These are phyloP conservation scores for Nyssa sinensis DNA, from an alignment of 148 eudicot genomes.

Conservation along the genomic window DNA sequence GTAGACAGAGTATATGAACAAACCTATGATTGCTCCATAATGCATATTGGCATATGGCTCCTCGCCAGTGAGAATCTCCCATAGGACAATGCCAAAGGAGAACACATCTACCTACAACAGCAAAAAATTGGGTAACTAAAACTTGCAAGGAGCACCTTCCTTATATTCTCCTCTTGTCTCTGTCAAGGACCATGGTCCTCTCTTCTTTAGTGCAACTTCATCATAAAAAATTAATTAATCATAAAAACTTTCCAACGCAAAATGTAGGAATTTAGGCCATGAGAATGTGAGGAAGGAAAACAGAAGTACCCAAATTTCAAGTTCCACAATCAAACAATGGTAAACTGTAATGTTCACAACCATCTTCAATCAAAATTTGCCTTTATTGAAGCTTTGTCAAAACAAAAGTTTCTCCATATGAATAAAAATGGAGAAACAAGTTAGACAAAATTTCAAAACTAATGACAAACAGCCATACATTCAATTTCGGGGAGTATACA, in stretches of 20 bases:
- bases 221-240: background rate
- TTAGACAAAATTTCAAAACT: background rate
- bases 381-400: background rate
- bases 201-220: background rate
- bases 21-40: slow-evolving; percentile 47
- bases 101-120: slow-evolving; percentile 47
- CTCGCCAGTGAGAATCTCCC: slow-evolving; percentile 53
- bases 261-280: background rate
- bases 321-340: background rate
- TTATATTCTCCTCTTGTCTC: background rate
- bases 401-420: background rate
- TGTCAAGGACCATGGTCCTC: background rate
- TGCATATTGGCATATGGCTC: slow-evolving; percentile 53
- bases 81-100: slow-evolving; percentile 50
- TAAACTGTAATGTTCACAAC: background rate
- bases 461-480: too few species aligned
- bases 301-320: background rate
- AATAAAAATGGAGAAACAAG: background rate
- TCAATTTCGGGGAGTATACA: too few species aligned
- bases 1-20: too few species aligned
- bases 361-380: slow-evolving; percentile 4
- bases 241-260: too few species aligned
- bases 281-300: background rate
- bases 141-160: slow-evolving; percentile 2
- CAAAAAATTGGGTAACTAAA: background rate